A percentile compares a stretch with the other conserved stretches of the same genome.
Conservation (phyloP, 352 stramenopile genomes). For the Plasmopara viticola region DNA sequence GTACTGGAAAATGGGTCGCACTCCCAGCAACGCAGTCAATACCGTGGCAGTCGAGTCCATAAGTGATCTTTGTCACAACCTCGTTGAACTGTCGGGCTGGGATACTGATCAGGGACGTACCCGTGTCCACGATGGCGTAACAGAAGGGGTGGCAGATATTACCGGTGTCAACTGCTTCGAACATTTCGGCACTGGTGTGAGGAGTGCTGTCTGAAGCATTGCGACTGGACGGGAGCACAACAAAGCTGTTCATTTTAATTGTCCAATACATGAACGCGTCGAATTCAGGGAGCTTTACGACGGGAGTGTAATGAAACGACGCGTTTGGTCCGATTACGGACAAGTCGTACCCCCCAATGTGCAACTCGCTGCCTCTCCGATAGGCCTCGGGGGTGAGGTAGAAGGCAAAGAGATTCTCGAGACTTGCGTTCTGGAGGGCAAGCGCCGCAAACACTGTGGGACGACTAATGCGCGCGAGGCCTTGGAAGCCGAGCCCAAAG, state of each 20-base stretch:
- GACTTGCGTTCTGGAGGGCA: constrained; percentile 49
- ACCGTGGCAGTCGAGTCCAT: constrained; percentile 56
- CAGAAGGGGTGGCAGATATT: constrained; percentile 76
- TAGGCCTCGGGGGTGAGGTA: constrained; percentile 80
- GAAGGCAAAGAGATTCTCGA: constrained; percentile 87
- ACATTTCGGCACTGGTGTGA: background rate
- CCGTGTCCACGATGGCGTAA: constrained; percentile 86
- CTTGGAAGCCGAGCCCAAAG: constrained; percentile 78
- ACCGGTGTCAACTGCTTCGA: constrained; percentile 5
- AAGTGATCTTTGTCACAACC: constrained; percentile 55
- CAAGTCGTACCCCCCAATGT: constrained; percentile 83
- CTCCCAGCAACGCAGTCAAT: constrained; percentile 51
- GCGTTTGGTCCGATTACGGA: constrained; percentile 72
- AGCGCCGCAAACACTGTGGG: constrained; percentile 78
- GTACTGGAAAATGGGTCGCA: constrained; percentile 52
- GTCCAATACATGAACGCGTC: constrained; percentile 84
- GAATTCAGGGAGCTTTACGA: constrained; percentile 76
- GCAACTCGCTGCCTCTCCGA: constrained; percentile 58
- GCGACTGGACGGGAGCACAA: constrained; percentile 6
- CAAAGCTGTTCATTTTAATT: constrained; percentile 69
- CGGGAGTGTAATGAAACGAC: constrained; percentile 84
- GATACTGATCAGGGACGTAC: constrained; percentile 81
- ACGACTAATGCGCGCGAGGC: constrained; percentile 80
- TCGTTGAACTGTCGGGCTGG: constrained; percentile 61
- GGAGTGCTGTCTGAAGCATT: background rate